Base-by-base conservation (phyloP, 176 grass and related monocot species). In the Lolium perenne region DNA sequence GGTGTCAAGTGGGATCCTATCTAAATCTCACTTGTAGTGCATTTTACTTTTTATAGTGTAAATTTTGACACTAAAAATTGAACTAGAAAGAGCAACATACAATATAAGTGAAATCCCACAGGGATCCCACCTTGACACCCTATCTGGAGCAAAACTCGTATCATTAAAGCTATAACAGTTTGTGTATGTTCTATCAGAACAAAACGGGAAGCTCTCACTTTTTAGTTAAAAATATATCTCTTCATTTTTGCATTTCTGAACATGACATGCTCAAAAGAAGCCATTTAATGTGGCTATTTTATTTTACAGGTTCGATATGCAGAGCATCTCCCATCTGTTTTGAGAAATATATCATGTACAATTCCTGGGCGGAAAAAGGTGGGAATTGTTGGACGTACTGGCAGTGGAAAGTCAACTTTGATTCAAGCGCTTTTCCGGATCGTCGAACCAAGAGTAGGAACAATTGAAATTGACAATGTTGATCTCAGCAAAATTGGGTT, bases 341-440 rank as follows among this genome's bases (percentile, higher is more conserved):
- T 98, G 62, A 91, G 90, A 89, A 93, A 89, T 66, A 90, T 98
- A 87, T 94, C 93, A 73, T 98, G 96, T 81, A 78, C 83, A 85
- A 88, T 98, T 88, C 97, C 97, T 79, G 93, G 93, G 92, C 84
- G 82, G 71, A 95, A 91, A 82, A 98, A 95, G 23, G 86, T 98
- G 16, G 97, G 97, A 16, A 86, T 95, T 66, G 97, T 98, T 82
- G 97, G 97, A 69, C 92, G 94, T 74, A 98, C 97, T 57, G 93
- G 97, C 3, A 86, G 97, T 21, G 94, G 97, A 56, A 98, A 98
- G 85, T 95, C 97, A 82, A 98, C 97, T 71, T 82, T 95, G 71
- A 98, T 94, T 83, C 93, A 98, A 58, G 88, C 94, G 4, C 88
- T 98, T 89, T 98, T 98, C 64, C 88, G 92, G 55, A 86, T 94